Conservation (phyloP, 1,139 yeast genomes). For the Taiozyma onychis region DNA sequence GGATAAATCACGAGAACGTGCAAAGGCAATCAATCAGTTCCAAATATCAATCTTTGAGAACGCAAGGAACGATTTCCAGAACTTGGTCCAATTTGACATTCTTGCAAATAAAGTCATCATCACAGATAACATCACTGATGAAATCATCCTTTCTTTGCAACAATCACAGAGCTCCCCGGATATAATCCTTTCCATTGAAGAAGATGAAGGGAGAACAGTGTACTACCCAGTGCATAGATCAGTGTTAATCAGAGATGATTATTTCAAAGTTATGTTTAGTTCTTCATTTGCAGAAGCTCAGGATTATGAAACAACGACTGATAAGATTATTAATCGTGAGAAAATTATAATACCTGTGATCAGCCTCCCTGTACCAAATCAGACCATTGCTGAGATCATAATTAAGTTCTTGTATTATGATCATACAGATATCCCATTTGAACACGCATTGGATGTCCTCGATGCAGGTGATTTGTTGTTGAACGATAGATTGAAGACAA, state of each 20-base stretch:
- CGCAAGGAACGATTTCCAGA: slow-evolving; percentile 41
- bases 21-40: slow-evolving; percentile 40
- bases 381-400: slow-evolving; percentile 46
- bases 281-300: slow-evolving; percentile 39
- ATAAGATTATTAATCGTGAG: slow-evolving; percentile 11
- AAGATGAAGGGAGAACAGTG: slow-evolving; percentile 16
- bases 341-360: slow-evolving; percentile 28
- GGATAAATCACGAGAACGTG: slow-evolving; percentile 27
- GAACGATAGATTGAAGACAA: slow-evolving; percentile 56
- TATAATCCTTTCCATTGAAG: slow-evolving; percentile 36
- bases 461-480: slow-evolving; percentile 57
- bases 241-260: slow-evolving; percentile 54
- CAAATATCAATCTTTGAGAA: slow-evolving; percentile 40
- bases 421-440: slow-evolving; percentile 44
- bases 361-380: slow-evolving; percentile 33
- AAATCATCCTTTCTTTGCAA: slow-evolving; percentile 9
- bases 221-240: slow-evolving; percentile 63
- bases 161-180: slow-evolving; percentile 35
- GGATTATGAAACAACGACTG: slow-evolving; percentile 17
- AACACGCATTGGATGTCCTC: slow-evolving; percentile 48
- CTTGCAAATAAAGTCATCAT: slow-evolving; percentile 25
- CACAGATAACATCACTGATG: slow-evolving; percentile 1
- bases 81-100: slow-evolving; percentile 35
- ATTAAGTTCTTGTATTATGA: slow-evolving; percentile 59
- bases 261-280: slow-evolving; percentile 59